Evolutionary conservation across 805 yeast genomes (phyloP).

Genomic region (Kluyveromyces dobzhanskii): DNA sequence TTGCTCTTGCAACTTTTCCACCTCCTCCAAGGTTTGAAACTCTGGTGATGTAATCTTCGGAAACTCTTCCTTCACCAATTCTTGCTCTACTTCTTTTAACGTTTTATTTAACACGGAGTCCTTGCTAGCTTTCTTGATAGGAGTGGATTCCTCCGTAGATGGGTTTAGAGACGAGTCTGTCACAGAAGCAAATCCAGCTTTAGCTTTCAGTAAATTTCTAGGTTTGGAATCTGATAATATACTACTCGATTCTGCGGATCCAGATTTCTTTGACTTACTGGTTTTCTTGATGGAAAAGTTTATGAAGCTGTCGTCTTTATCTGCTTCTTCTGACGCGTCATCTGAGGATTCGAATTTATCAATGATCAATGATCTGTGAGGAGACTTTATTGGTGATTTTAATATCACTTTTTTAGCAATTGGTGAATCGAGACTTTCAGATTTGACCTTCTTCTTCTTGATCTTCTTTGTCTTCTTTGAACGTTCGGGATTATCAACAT

Average conservation of each 20-base stretch:
- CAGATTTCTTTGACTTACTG: background rate
- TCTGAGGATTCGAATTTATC: slow-evolving; percentile 17
- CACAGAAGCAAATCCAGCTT: background rate
- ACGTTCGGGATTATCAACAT: slow-evolving; percentile 7
- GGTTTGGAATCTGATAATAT: too few species aligned
- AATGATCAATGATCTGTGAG: slow-evolving; percentile 15
- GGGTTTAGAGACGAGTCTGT: background rate
- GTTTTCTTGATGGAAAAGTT: slow-evolving; percentile 19
- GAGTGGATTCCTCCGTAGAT: background rate
- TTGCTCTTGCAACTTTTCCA: slow-evolving; percentile 11
- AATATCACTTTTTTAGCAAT: slow-evolving; percentile 18
- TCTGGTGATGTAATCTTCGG: slow-evolving; percentile 12
- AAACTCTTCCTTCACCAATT: slow-evolving; percentile 6
- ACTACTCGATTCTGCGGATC: background rate
- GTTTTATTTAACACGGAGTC: background rate
- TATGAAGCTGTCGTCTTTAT: slow-evolving; percentile 5
- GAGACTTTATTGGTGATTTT: slow-evolving; percentile 19
- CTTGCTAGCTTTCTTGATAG: background rate
- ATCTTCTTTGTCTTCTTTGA: slow-evolving; percentile 4
- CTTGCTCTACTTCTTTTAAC: background rate
- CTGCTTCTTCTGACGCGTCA: slow-evolving; percentile 10
- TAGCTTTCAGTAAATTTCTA: background rate
- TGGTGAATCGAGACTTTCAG: slow-evolving; percentile 14
- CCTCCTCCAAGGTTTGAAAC: slow-evolving; percentile 14
- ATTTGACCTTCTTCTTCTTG: slow-evolving; percentile 3